phyloP scores from a whole-genome alignment of 2,329 filamentous ascomycete species.

The Fusarium nematophilum region DNA sequence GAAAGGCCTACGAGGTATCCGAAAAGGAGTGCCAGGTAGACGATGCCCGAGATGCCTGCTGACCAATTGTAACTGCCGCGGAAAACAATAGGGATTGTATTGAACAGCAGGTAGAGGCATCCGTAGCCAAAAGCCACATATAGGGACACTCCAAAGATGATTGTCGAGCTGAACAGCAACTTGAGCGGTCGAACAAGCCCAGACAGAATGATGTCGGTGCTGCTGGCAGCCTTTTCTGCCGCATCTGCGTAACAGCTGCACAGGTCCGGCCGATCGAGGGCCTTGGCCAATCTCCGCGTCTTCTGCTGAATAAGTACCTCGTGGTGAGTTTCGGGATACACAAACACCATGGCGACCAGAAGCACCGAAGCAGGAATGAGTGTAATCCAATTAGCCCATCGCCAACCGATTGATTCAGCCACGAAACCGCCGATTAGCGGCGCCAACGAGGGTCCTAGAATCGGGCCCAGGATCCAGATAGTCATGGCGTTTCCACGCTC shows the following conservation, averaged over 20 bases:
- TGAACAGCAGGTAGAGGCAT: constrained; percentile 65
- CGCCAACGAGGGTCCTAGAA: constrained; percentile 64
- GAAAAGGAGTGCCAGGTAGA: constrained; percentile 60
- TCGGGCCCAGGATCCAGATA: constrained; percentile 67
- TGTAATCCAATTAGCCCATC: constrained; percentile 65
- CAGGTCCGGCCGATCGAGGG: constrained; percentile 56
- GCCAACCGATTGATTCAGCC: constrained; percentile 61
- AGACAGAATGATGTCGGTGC: constrained; percentile 53
- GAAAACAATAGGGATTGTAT: constrained; percentile 64
- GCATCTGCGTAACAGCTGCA: constrained; percentile 59
- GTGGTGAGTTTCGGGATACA: constrained; percentile 55
- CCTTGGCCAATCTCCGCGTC: constrained; percentile 55
- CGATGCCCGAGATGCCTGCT: constrained; percentile 58
- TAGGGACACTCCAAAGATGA: constrained; percentile 58
- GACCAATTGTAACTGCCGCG: constrained; percentile 59
- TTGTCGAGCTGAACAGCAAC: constrained; percentile 62
- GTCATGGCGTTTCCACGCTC: constrained; percentile 61
- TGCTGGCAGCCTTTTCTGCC: constrained; percentile 33
- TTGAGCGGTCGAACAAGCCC: constrained; percentile 64
- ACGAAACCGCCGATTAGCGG: constrained; percentile 63
- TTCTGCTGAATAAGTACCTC: constrained; percentile 64
- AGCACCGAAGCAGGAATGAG: constrained; percentile 55
- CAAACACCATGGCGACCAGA: constrained; percentile 40
- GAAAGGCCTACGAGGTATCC: constrained; percentile 55
- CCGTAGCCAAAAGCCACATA: constrained; percentile 65